These are phyloP conservation scores for Corylus americana DNA, from an alignment of 306 rosid genomes.

Conservation along the genomic window DNA sequence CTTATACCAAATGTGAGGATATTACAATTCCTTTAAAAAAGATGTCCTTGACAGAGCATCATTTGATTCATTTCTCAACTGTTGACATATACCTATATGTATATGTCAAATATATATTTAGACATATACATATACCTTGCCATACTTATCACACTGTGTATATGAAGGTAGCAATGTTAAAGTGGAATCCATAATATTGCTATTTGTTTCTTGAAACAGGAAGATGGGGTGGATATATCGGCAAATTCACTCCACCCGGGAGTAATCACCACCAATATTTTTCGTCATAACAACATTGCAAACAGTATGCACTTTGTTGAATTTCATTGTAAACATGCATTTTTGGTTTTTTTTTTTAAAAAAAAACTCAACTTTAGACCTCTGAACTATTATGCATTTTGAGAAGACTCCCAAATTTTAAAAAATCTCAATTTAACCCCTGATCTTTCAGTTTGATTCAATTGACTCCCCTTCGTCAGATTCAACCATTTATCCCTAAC, in stretches of 20 bases:
- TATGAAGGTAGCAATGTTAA: not conserved
- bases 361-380: no score
- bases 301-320: conserved; percentile 41
- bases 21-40: not conserved
- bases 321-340: not conserved
- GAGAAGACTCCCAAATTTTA: no score
- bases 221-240: conserved; percentile 57
- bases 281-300: conserved; percentile 39
- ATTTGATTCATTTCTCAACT: no score
- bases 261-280: conserved; percentile 59
- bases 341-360: not conserved
- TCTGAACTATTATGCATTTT: no score
- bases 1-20: no score
- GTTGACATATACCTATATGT: not conserved
- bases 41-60: not conserved
- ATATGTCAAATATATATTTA: not conserved
- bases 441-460: no score
- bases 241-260: conserved; percentile 97
- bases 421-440: no score
- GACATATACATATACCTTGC: not conserved
- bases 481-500: no score
- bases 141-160: not conserved
- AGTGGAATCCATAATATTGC: conserved; percentile 15
- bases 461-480: no score
- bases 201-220: conserved; percentile 56